Evolutionary conservation across 257 asterid species (phyloP).

Genomic region (Leonotis leonurus): DNA sequence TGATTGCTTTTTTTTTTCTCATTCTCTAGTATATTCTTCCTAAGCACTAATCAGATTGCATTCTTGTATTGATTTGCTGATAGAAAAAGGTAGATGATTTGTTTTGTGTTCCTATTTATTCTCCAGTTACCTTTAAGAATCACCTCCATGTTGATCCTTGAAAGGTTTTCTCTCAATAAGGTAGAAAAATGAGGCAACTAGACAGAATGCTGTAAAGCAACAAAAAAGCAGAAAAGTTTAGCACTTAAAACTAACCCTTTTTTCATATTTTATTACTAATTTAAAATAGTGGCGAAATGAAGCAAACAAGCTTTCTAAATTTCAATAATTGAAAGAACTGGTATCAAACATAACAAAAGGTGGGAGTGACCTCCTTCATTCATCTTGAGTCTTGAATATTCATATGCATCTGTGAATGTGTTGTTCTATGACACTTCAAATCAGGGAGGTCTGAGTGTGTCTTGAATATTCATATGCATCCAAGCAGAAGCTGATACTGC

Average conservation of each 20-base stretch:
- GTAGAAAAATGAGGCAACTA: neutral
- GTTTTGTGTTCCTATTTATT: neutral
- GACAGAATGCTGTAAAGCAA: neutral
- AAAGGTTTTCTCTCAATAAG: neutral
- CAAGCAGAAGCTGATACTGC: slow-evolving; percentile 75
- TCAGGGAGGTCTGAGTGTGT: slow-evolving; percentile 53
- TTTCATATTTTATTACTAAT: neutral
- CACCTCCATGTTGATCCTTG: neutral
- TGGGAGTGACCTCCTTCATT: neutral
- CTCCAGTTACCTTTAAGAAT: neutral
- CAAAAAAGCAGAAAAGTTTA: neutral
- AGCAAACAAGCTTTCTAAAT: neutral
- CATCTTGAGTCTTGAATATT: neutral
- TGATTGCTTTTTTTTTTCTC: slow-evolving; percentile 15
- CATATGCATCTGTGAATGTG: neutral
- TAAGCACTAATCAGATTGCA: slow-evolving; percentile 7
- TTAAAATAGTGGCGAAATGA: neutral
- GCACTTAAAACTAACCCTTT: neutral
- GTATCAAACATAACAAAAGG: neutral
- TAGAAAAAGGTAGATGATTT: slow-evolving; percentile 17
- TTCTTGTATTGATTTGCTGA: slow-evolving; percentile 25
- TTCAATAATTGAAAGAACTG: neutral
- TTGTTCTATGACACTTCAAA: neutral
- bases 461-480: slow-evolving; percentile 92
- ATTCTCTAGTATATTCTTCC: slow-evolving; percentile 13